Conservation (phyloP, 495 filamentous ascomycete genomes). For the Tuber melanosporum region DNA sequence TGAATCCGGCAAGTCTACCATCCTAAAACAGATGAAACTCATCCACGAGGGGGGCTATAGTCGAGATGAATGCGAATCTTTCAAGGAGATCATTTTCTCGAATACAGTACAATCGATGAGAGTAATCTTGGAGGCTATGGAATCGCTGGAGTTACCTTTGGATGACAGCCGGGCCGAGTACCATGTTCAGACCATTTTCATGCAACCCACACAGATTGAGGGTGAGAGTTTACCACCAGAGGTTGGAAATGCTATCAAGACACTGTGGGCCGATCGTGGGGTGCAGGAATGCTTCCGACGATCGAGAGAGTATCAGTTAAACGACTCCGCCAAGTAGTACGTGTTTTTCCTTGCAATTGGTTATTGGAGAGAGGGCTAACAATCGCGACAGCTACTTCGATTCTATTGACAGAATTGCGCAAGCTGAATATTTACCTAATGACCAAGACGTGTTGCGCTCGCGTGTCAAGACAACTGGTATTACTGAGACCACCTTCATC, state of each 20-base stretch:
- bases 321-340: constrained; percentile 97
- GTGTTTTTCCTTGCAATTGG: constrained; percentile 43
- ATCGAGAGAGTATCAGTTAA: constrained; percentile 92
- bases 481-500: constrained; percentile 97
- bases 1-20: constrained; percentile 99
- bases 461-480: constrained; percentile 98
- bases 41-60: constrained; percentile 77
- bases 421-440: constrained; percentile 88
- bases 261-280: constrained; percentile 87
- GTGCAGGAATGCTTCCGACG: constrained; percentile 94
- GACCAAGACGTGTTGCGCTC: constrained; percentile 97
- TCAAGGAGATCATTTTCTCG: constrained; percentile 98
- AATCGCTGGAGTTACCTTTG: constrained; percentile 80
- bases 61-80: constrained; percentile 70
- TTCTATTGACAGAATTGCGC: constrained; percentile 84
- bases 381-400: constrained; percentile 75
- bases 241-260: constrained; percentile 87
- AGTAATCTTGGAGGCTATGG: constrained; percentile 94
- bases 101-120: constrained; percentile 96
- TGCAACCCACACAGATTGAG: constrained; percentile 92
- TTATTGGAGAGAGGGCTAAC: constrained; percentile 42
- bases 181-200: constrained; percentile 91
- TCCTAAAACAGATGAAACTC: constrained; percentile 98
- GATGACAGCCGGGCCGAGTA: constrained; percentile 85
- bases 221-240: constrained; percentile 91